Evolutionary conservation across 2,329 filamentous ascomycete species (phyloP).

Genomic region (Arthrobotrys megalospora): DNA sequence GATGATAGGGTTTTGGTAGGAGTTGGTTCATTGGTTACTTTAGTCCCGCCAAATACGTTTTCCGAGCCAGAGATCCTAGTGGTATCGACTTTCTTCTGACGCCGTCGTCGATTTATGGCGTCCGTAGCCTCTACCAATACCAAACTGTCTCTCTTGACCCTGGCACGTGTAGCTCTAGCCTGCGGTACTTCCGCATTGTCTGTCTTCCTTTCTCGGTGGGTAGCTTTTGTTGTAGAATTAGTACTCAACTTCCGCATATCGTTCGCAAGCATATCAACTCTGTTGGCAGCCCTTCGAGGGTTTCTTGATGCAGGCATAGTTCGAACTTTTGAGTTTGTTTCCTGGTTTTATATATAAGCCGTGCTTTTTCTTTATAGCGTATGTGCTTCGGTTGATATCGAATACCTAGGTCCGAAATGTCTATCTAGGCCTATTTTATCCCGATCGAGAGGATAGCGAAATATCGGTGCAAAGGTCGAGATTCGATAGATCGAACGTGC

Average conservation of each 20-base stretch:
- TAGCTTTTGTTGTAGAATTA: too few relatives aligned
- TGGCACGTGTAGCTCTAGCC: not conserved
- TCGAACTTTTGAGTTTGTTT: not conserved
- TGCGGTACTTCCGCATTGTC: not conserved
- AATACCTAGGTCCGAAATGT: too few relatives aligned
- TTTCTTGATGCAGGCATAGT: slow-evolving; percentile 22
- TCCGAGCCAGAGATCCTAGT: not conserved
- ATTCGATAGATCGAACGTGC: too few relatives aligned
- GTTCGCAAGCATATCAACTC: slow-evolving; percentile 7
- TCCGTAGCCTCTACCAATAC: not conserved
- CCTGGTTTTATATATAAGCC: not conserved
- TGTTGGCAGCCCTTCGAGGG: not conserved
- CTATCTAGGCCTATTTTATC: too few relatives aligned
- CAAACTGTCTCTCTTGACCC: not conserved
- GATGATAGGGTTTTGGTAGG: not conserved
- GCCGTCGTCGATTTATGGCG: not conserved
- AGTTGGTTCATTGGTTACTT: too few relatives aligned
- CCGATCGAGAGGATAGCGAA: too few relatives aligned
- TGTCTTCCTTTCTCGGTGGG: not conserved
- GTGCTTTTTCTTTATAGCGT: too few relatives aligned
- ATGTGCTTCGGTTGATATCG: not conserved
- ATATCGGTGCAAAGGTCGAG: too few relatives aligned
- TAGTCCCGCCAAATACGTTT: not conserved
- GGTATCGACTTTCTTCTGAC: not conserved
- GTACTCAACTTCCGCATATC: slow-evolving; percentile 13